Evolutionary conservation across 345 rosid species (phyloP), one percentile per base, ranked within the genome.

Genomic region (Nasturtium officinale): DNA sequence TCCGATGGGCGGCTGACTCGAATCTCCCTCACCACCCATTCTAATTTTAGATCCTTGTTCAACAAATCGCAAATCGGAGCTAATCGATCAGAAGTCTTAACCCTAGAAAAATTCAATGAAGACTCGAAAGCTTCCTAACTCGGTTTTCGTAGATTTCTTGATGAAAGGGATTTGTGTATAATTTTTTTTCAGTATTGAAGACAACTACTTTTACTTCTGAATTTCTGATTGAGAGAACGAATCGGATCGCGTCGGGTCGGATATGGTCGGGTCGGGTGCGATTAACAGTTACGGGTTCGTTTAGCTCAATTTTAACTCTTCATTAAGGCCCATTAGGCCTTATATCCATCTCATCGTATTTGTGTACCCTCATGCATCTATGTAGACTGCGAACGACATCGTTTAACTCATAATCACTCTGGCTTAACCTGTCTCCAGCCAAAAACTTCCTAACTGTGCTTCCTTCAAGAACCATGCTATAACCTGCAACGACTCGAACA

Each of bases 21-120:
- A 87, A 84, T 83, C 88, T 57, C 84, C 86, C 62, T 82, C 90
- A 10, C 78, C 85, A 21, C 87, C 96, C 79, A 76, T 76, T 33
- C 15, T 42, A 40, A 4, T 38, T 59, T 12, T 32, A 67, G 64
- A 68, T 76, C 65, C 26, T 32, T 38, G 30, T 26, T 67, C 30
- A 42, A 29, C 43, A 13, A 50, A 45, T 33, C 46, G 37, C 50
- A 37, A 45, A 75, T n/a, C n/a, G n/a, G n/a, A n/a, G n/a, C n/a
- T n/a, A n/a, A 69, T 74, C 58, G 70, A 76, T 67, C 68, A 13
- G 37, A 9, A 57, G 3, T 51, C 21, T 33, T 23, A 76, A 69
- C 75, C 79, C 79, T 76, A 68, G 67, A 43, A 51, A 25, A 13
- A 71, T 1, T 61, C 59, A 28, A 62, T 29, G 40, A 69, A 21